Conservation (phyloP, 345 rosid species). For the Linum lewisii region DNA sequence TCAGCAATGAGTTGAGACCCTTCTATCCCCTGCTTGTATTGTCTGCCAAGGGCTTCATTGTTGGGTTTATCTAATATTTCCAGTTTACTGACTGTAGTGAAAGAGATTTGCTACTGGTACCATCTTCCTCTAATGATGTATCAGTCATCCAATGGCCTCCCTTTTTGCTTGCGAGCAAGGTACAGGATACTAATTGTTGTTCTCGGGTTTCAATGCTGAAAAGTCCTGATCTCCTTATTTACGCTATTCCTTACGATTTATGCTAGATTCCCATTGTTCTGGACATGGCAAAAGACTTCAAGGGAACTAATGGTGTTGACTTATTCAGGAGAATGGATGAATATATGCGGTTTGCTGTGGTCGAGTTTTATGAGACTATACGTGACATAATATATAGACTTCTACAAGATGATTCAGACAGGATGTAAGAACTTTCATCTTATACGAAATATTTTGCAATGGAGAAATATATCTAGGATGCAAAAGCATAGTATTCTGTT, state of each 20-base stretch:
- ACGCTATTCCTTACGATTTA: slow-evolving; percentile 14
- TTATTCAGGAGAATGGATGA: slow-evolving; percentile 80
- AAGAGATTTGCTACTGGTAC: slow-evolving; percentile 78
- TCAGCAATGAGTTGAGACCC: slow-evolving; percentile 58
- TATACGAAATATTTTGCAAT: slow-evolving; percentile 3
- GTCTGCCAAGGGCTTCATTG: slow-evolving; percentile 9
- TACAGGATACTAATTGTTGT: slow-evolving; percentile 20
- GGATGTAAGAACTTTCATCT: slow-evolving; percentile 33
- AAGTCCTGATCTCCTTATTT: slow-evolving; percentile 11
- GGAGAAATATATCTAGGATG: neutral
- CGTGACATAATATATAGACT: slow-evolving; percentile 47
- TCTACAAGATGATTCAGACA: slow-evolving; percentile 59
- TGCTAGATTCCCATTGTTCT: slow-evolving; percentile 89
- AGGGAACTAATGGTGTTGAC: slow-evolving; percentile 54
- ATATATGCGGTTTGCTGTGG: slow-evolving; percentile 69
- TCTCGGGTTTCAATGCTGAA: slow-evolving; percentile 10
- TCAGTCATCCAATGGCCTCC: slow-evolving; percentile 95
- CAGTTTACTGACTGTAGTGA: slow-evolving; percentile 44
- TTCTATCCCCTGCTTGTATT: slow-evolving; percentile 13
- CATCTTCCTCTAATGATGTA: slow-evolving; percentile 55
- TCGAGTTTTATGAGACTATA: slow-evolving; percentile 75
- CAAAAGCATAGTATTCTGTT: neutral
- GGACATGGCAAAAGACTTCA: slow-evolving; percentile 98
- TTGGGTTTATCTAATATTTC: slow-evolving; percentile 9
- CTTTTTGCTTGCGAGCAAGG: slow-evolving; percentile 96